phyloP scores from a whole-genome alignment of 441 rosid species.

The Macaranga tanarius region DNA sequence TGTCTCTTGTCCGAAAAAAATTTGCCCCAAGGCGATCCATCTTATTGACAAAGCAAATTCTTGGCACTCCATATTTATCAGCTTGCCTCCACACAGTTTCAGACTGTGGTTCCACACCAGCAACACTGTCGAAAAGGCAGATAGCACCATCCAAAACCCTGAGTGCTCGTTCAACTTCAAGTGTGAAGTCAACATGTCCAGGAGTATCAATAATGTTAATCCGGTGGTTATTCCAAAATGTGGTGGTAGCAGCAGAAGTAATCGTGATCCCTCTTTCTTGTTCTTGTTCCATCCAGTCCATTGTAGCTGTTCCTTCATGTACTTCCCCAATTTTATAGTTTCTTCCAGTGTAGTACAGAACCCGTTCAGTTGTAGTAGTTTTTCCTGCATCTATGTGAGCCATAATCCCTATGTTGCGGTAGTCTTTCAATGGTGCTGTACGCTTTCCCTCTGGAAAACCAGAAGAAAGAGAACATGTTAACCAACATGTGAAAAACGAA shows the following conservation, averaged over 20 bases:
- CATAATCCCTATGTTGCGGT: conserved; percentile 93
- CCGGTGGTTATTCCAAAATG: conserved; percentile 84
- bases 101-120: conserved; percentile 98
- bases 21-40: conserved; percentile 98
- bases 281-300: conserved; percentile 99
- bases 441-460: conserved; percentile 57
- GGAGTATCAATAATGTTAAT: conserved; percentile 97
- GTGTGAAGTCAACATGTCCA: conserved; percentile 95
- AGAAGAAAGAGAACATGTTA: conserved; percentile 19
- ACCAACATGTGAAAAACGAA: conserved; percentile 6
- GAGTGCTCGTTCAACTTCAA: conserved; percentile 95
- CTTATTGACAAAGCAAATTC: conserved; percentile 94
- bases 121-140: conserved; percentile 96
- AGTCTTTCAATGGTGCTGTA: conserved; percentile 66
- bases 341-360: conserved; percentile 84
- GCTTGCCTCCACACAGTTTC: conserved; percentile 99
- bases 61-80: conserved; percentile 91
- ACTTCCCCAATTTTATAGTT: conserved; percentile 98
- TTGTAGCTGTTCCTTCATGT: conserved; percentile 95
- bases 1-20: conserved; percentile 86
- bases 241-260: conserved; percentile 93
- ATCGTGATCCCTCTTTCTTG: conserved; percentile 98
- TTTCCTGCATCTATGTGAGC: conserved; percentile 99
- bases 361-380: conserved; percentile 90
- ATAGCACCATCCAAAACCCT: conserved; percentile 94